A percentile compares a stretch with the other conserved stretches of the same genome.
Conservation (phyloP, 106 monocot species). For the Acorus calamus region DNA sequence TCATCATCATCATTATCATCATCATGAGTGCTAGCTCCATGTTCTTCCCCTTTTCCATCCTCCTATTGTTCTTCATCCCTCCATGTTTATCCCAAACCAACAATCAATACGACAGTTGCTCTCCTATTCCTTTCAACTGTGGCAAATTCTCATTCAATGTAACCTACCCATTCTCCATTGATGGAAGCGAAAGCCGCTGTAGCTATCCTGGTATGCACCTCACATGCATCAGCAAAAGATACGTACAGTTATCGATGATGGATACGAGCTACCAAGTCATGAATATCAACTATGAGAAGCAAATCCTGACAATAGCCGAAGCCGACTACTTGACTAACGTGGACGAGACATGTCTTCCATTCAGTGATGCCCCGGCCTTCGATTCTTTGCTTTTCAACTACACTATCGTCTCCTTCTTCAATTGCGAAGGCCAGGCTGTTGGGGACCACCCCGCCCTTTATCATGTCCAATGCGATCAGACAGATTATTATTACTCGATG, state of each 20-base stretch:
- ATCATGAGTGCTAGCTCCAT: too few relatives aligned
- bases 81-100: not conserved
- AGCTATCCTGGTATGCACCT: slow-evolving; percentile 6
- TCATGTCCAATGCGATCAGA: too few relatives aligned
- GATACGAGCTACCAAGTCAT: not conserved
- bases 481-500: too few relatives aligned
- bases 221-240: not conserved
- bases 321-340: not conserved
- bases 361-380: not conserved
- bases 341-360: not conserved
- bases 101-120: not conserved
- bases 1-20: too few relatives aligned
- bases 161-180: slow-evolving; percentile 4
- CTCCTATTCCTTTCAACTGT: not conserved
- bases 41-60: too few relatives aligned
- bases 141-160: not conserved
- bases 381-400: slow-evolving; percentile 1
- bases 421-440: too few relatives aligned
- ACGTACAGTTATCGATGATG: not conserved
- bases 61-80: too few relatives aligned
- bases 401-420: slow-evolving; percentile 11
- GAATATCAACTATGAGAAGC: slow-evolving; percentile 6
- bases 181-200: slow-evolving; percentile 3
- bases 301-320: not conserved
- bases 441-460: too few relatives aligned